Evolutionary conservation across 1,139 yeast species (phyloP), one percentile per base, ranked within the genome.

Genomic region (Nakaseomyces glabratus): DNA sequence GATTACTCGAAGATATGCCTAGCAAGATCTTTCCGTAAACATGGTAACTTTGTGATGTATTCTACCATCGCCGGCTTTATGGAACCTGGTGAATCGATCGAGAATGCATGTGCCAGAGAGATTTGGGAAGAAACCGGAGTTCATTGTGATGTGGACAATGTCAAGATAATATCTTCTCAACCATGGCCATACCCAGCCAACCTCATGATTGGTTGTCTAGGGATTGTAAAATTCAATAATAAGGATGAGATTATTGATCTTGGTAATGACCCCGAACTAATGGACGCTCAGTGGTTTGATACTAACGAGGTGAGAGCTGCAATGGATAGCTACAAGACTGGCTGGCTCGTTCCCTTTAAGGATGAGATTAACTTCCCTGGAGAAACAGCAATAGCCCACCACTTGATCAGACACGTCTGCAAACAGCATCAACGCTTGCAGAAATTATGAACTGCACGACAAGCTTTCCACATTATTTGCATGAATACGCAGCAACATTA

Each of bases 161-260:
- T 86, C 22, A 58, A 65, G 34, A 68, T 86, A 34, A 62, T 78
- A 20, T 66, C 75, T 52, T 73, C 90, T 6, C 96, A 86, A 58
- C 95, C 96, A 5, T 86, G 96, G 96, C 98, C 97, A 16, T 88
- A 76, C 60, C 97, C 97, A 1, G 85, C 85, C 1, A 86, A 82
- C 54, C 61, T 90, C 49, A 88, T 88, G 97, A 70, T 90, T 48
- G 97, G 97, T 8, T 86, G 96, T 57, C 57, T 86, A 38, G 95
- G 84, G 0, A 66, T 69, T 24, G 81, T 78, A 2, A 82, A 78
- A 7, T 75, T 73, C 49, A 68, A 76, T 45, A 81, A 78, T 0
- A 57, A 46, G 10, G 69, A 74, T 48, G 85, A 77, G 48, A 49
- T 52, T 5, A 79, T 88, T 45, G 66, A 79, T 48, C 63, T 85